Base-by-base conservation (phyloP, 2,329 filamentous ascomycete species). In the Colletotrichum lupini region DNA sequence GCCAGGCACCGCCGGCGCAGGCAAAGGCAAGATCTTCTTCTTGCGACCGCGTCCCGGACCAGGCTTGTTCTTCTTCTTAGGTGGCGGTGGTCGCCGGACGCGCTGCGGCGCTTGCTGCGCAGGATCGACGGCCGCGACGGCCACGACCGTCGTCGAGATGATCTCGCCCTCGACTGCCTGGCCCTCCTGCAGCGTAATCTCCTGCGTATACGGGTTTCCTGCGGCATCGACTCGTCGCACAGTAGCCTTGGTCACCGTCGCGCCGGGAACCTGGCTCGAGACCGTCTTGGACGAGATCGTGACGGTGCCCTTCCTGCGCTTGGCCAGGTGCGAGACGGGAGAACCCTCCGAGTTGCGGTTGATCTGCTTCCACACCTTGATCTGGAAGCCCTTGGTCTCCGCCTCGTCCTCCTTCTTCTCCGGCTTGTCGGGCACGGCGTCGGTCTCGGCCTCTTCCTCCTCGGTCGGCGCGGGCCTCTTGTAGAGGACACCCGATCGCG, bases 101-200 rank as follows among this genome's bases (percentile, higher is more conserved):
- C 79, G 81, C 2, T 85, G 84, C 1, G 85, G 84, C 3, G 82
- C 77, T 26, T 81, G 80, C 3, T 80, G 76, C 4, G 73, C 88
- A 84, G 76, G 89, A 80, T 76, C 87, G 83, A 87, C 92, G 1
- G 88, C 88, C 6, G 87, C 87, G 2, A 87, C 87, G 0, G 86
- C 82, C 46, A 91, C 85, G 19, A 90, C 84, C 7, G 87, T 87
- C 1, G 88, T 90, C 0, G 89, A 87, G 72, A 94, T 90, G 63
- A 98, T 92, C 80, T 98, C 95, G 69, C 95, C 95, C 75, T 96
- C 93, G 0, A 97, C 89, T 5, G 87, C 86, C 80, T 97, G 93
- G 0, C 95, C 95, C 70, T 96, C 93, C 5, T 91, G 90, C 4
- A 97, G 88, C 24, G 94, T 93, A 8, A 97, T 91, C 78, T 97